These are phyloP conservation scores for Multifurca ochricompacta DNA, from an alignment of 768 basidiomycete genomes.

Conservation along the genomic window DNA sequence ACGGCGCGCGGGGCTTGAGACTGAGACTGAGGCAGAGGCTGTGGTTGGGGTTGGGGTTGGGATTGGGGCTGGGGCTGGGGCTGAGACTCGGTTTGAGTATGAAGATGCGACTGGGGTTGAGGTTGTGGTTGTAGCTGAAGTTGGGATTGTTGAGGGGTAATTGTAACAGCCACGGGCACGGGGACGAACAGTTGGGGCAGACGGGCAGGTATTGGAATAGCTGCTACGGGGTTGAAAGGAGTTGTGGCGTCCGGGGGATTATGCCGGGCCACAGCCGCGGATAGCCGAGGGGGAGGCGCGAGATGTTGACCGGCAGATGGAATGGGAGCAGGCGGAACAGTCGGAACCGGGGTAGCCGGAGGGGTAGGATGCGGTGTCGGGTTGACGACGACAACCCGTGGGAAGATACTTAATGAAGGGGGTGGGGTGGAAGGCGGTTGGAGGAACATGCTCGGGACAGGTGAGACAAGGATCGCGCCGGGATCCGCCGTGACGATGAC, in stretches of 20 bases:
- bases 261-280: constrained; percentile 17
- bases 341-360: constrained; percentile 50
- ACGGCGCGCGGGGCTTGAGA: constrained; percentile 15
- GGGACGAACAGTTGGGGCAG: constrained; percentile 35
- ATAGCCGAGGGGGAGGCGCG: constrained; percentile 24
- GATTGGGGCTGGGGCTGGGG: not conserved
- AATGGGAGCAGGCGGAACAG: constrained; percentile 24
- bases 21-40: not conserved
- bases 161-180: constrained; percentile 22
- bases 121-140: not conserved
- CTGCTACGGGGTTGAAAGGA: constrained; percentile 22
- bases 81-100: not conserved
- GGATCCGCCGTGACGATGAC: constrained; percentile 14
- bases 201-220: constrained; percentile 28
- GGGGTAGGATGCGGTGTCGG: constrained; percentile 77
- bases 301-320: constrained; percentile 27
- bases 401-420: constrained; percentile 30
- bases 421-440: constrained; percentile 21
- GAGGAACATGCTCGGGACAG: constrained; percentile 23
- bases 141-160: not conserved
- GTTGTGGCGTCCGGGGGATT: constrained; percentile 12
- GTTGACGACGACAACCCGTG: constrained; percentile 60
- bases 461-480: constrained; percentile 21
- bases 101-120: not conserved
- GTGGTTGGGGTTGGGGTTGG: not conserved